Conservation (phyloP, 2,329 filamentous ascomycete species). For the Passalora sequoiae region DNA sequence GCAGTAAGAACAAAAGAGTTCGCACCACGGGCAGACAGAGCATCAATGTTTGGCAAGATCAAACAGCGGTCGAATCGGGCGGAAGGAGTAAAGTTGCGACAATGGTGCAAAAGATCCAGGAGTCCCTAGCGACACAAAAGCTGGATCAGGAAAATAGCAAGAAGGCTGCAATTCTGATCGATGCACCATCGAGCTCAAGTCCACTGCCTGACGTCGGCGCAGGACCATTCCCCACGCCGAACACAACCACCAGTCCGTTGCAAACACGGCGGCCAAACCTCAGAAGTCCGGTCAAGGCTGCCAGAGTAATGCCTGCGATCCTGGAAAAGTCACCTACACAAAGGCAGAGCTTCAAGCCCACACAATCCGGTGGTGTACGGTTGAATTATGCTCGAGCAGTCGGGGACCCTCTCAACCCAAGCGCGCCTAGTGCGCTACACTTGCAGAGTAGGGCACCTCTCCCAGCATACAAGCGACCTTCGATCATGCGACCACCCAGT, state of each 20-base stretch:
- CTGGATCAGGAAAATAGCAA: slow-evolving; percentile 20
- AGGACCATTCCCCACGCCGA: slow-evolving; percentile 10
- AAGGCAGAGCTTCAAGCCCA: slow-evolving; percentile 11
- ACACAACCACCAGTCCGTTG: slow-evolving; percentile 19
- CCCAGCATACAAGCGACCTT: slow-evolving; percentile 32
- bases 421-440: slow-evolving; percentile 24
- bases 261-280: slow-evolving; percentile 14
- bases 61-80: slow-evolving; percentile 28
- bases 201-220: slow-evolving; percentile 38
- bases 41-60: slow-evolving; percentile 35
- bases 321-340: slow-evolving; percentile 1
- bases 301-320: neutral
- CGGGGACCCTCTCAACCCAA: slow-evolving; percentile 20
- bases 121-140: slow-evolving; percentile 38
- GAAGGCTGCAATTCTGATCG: slow-evolving; percentile 11
- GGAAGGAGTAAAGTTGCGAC: slow-evolving; percentile 32
- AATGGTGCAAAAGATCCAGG: slow-evolving; percentile 43
- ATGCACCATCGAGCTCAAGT: slow-evolving; percentile 45
- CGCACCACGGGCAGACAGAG: slow-evolving; percentile 32
- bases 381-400: slow-evolving; percentile 11
- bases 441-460: slow-evolving; percentile 31
- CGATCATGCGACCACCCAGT: slow-evolving; percentile 24
- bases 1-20: slow-evolving; percentile 37
- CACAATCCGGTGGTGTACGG: slow-evolving; percentile 17
- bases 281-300: slow-evolving; percentile 8